Percentiles rank a stretch among this genome's conserved stretches.
phyloP scores from a whole-genome alignment of 306 rosid species.

The Canavalia ensiformis region DNA sequence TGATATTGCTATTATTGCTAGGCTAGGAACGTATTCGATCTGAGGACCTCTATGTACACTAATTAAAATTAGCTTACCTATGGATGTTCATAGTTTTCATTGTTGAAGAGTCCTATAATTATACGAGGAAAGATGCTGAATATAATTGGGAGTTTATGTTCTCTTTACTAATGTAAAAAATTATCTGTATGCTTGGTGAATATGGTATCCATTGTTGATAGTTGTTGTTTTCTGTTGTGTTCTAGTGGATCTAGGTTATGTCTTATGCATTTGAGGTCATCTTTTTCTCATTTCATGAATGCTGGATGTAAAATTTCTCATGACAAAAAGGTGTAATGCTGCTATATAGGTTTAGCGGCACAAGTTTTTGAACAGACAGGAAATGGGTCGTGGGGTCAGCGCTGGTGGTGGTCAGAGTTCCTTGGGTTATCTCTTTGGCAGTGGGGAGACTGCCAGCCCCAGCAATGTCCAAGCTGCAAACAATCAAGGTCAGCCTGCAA shows the following conservation, averaged over 20 bases:
- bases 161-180: not conserved
- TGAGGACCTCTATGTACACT: not conserved
- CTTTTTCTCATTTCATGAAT: not conserved
- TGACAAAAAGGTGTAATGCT: constrained; percentile 32
- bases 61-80: not conserved
- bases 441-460: constrained; percentile 59
- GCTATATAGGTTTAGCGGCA: constrained; percentile 44
- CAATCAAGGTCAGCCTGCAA: constrained; percentile 45
- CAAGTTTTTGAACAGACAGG: constrained; percentile 14
- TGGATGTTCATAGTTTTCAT: constrained; percentile 1
- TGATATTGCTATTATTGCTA: too few relatives aligned
- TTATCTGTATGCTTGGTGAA: constrained; percentile 6
- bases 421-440: constrained; percentile 83
- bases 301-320: constrained; percentile 8
- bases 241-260: not conserved
- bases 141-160: constrained; percentile 10
- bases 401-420: constrained; percentile 91
- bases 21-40: not conserved
- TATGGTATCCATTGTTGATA: not conserved
- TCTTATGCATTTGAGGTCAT: constrained; percentile 15
- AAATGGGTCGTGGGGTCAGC: constrained; percentile 90
- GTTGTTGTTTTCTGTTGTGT: constrained; percentile 18
- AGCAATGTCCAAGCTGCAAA: constrained; percentile 47
- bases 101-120: constrained; percentile 7
- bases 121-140: not conserved